Evolutionary conservation across 257 asterid genomes (phyloP).

Genomic region (Solanum tacnaense): DNA sequence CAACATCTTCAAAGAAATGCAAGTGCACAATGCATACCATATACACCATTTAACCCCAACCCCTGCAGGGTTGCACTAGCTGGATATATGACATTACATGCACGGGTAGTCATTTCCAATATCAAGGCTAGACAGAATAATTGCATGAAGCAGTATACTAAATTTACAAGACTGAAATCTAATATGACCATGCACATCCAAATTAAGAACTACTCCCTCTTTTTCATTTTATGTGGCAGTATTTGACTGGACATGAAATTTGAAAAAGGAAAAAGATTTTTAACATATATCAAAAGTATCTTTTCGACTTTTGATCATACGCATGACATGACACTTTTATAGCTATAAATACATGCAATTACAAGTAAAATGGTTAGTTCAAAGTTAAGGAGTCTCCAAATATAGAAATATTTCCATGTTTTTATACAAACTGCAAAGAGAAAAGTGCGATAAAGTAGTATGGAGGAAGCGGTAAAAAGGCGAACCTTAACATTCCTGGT

Average conservation of each 20-base stretch:
- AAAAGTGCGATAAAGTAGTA: neutral
- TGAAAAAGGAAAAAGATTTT: neutral
- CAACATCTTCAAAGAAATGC: neutral
- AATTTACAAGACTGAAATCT: neutral
- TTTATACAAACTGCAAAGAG: neutral
- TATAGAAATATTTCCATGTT: neutral
- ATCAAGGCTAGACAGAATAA: neutral
- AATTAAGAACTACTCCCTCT: neutral
- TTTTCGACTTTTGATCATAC: neutral
- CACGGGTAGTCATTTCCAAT: neutral
- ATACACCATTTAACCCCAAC: neutral
- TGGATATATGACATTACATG: neutral
- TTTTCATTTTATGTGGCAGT: neutral
- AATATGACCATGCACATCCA: neutral
- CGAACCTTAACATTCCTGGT: slow-evolving; percentile 58
- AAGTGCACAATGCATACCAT: neutral
- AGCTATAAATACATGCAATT: neutral
- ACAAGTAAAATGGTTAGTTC: neutral
- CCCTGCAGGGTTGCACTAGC: neutral
- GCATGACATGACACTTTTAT: neutral
- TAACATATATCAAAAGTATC: neutral
- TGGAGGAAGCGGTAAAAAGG: neutral
- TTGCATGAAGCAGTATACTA: neutral
- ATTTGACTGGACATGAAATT: neutral
- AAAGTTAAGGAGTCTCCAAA: neutral